Evolutionary conservation across 75 land plant species (phyloP).

Genomic region (Selaginella tamariscina): DNA sequence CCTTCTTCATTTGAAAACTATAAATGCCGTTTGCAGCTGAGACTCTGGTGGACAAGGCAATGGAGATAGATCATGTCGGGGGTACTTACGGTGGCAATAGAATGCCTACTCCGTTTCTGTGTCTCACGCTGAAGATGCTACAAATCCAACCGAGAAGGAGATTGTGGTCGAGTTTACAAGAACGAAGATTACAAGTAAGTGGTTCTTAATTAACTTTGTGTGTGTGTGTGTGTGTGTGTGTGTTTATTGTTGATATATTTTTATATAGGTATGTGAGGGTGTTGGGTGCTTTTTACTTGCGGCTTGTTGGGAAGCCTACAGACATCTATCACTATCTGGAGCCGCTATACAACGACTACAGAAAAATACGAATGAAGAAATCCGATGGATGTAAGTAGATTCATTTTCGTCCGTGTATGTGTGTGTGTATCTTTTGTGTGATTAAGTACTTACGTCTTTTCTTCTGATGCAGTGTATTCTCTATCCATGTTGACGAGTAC

Average conservation of each 20-base stretch:
- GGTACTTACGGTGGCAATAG: constrained; percentile 94
- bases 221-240: neutral
- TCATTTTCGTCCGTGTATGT: neutral
- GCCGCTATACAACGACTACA: constrained; percentile 91
- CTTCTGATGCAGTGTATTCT: constrained; percentile 33
- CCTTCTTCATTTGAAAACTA: neutral
- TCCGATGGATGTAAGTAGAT: constrained; percentile 70
- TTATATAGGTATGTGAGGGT: constrained; percentile 82
- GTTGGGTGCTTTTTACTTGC: constrained; percentile 90
- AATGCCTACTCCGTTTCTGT: constrained; percentile 92
- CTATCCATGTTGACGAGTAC: constrained; percentile 92
- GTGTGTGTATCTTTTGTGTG: constrained; percentile 9
- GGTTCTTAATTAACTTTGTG: constrained; percentile 3
- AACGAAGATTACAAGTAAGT: constrained; percentile 94
- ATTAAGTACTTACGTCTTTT: neutral
- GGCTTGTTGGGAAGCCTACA: constrained; percentile 71
- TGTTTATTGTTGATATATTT: too few species aligned
- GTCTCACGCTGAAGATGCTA: constrained; percentile 92
- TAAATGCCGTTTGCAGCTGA: constrained; percentile 44
- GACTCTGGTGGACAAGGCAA: constrained; percentile 97
- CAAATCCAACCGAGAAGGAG: constrained; percentile 99
- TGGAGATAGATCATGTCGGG: constrained; percentile 97
- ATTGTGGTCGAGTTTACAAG: constrained; percentile 97
- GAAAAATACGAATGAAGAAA: constrained; percentile 58
- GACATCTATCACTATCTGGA: constrained; percentile 93